Evolutionary conservation across 208 protist genomes (phyloP).

Genomic region (Lotmaria passim): DNA sequence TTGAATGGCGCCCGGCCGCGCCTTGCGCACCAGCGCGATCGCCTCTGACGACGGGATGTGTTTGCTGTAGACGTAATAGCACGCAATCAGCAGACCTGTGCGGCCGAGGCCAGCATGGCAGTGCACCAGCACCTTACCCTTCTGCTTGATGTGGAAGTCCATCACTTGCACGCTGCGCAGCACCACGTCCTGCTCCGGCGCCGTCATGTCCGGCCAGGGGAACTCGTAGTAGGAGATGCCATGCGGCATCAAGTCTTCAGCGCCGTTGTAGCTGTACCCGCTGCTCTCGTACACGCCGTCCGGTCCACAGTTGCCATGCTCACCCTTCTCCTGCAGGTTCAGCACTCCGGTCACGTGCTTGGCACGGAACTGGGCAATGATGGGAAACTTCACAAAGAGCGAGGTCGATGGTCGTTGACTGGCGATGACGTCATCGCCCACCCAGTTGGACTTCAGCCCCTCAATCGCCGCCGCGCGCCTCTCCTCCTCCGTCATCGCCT

Average conservation of each 20-base stretch:
- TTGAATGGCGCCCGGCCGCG: conserved; percentile 85
- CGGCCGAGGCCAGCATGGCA: conserved; percentile 93
- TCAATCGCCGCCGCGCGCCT: conserved; percentile 74
- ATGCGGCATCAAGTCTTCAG: conserved; percentile 86
- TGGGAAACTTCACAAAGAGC: conserved; percentile 84
- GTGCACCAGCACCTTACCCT: conserved; percentile 89
- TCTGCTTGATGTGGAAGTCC: conserved; percentile 88
- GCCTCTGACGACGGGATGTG: conserved; percentile 77
- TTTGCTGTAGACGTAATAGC: conserved; percentile 88
- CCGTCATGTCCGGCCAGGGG: conserved; percentile 92
- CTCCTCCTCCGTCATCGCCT: conserved; percentile 52
- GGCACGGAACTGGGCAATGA: conserved; percentile 84
- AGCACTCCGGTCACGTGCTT: conserved; percentile 84
- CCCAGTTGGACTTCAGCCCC: conserved; percentile 90
- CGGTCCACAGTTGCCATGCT: conserved; percentile 91
- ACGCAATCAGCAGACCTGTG: conserved; percentile 92
- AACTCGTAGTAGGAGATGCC: conserved; percentile 92
- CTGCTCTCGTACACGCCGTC: conserved; percentile 83
- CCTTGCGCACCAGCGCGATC: conserved; percentile 74
- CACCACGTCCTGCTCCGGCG: conserved; percentile 87
- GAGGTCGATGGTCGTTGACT: conserved; percentile 88
- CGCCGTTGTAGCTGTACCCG: conserved; percentile 92
- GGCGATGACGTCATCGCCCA: conserved; percentile 84
- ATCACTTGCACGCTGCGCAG: conserved; percentile 92
- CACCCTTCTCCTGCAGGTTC: conserved; percentile 92